Evolutionary conservation across 352 stramenopile genomes (phyloP), one percentile per base, ranked within the genome.

Genomic region (Plasmopara viticola): DNA sequence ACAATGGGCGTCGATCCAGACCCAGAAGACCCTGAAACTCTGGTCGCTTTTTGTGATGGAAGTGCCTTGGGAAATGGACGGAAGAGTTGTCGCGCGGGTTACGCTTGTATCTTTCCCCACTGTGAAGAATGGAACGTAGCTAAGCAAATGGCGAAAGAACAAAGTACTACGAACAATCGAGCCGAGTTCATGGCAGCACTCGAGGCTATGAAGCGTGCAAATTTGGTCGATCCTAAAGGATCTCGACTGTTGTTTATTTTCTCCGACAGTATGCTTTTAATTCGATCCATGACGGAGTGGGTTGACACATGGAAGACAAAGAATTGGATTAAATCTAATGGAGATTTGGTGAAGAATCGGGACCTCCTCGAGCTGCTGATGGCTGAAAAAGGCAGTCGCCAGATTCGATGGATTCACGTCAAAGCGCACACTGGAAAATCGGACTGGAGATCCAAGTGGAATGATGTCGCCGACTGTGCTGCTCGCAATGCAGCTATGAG

Each of bases 21-120:
- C 28, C 80, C 77, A 0, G 66, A 72, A 31, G 65, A 86, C 20
- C 48, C 66, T 0, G 61, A 66, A 9, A 75, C 70, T 17, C 69
- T 90, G 14, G 77, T 89, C n/a, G 78, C 78, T 0, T 92, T 92
- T 38, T 92, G 81, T 56, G 81, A 87, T 53, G 81, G 77, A 0
- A 89, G 77, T 39, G 81, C 78, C 2, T 56, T 90, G 15, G 51
- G 81, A 37, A 89, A 92, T 41, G 77, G 77, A 30, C 72, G 46
- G 6, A 62, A 60, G 5, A 62, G 61, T 5, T 86, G 78, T 44
- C 68, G 71, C 12, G 81, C 77, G 0, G 81, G 77, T 0, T 92
- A 77, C 44, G 82, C 78, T 10, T 92, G 82, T 30, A 78, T 92
- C 40, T 90, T 92, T 35, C 82, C 82, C 5, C 77, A 92, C 43